Percentiles rank a stretch among this genome's conserved stretches.
phyloP scores from a whole-genome alignment of 31 red algal genomes.

The Endocladia muricata region DNA sequence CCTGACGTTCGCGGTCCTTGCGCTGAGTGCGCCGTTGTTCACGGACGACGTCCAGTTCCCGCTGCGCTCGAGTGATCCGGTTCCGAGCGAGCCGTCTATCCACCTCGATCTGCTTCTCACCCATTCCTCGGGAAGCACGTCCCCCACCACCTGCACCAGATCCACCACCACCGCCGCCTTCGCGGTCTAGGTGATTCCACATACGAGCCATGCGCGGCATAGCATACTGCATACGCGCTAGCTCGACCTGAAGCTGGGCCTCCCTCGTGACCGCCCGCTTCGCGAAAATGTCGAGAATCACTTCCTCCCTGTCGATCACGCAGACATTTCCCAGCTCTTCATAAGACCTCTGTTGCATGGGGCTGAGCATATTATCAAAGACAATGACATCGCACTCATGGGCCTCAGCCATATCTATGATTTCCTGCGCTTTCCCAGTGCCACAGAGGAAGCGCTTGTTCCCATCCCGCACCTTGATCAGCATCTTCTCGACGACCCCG shows the following conservation, averaged over 20 bases:
- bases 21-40: slow-evolving; percentile 17
- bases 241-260: slow-evolving; percentile 19
- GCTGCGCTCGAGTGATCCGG: slow-evolving; percentile 9
- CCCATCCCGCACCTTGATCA: neutral
- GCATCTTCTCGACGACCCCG: neutral
- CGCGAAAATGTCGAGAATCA: slow-evolving; percentile 54
- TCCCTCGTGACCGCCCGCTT: slow-evolving; percentile 22
- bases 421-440: slow-evolving; percentile 30
- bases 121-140: slow-evolving; percentile 12
- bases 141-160: neutral
- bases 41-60: slow-evolving; percentile 22
- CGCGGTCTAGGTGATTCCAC: slow-evolving; percentile 19
- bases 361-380: slow-evolving; percentile 38
- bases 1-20: slow-evolving; percentile 1
- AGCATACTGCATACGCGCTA: slow-evolving; percentile 38
- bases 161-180: slow-evolving; percentile 12
- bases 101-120: slow-evolving; percentile 35
- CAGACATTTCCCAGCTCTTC: slow-evolving; percentile 4
- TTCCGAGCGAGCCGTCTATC: slow-evolving; percentile 27
- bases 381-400: slow-evolving; percentile 24
- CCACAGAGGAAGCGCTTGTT: neutral
- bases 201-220: slow-evolving; percentile 30
- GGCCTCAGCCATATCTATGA: neutral
- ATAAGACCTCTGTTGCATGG: slow-evolving; percentile 6
- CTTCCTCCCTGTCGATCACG: slow-evolving; percentile 25